A percentile compares a stretch with the other conserved stretches of the same genome.
These are phyloP conservation scores for Aspergillus saccharolyticus DNA, from an alignment of 495 filamentous ascomycete genomes.

Conservation along the genomic window DNA sequence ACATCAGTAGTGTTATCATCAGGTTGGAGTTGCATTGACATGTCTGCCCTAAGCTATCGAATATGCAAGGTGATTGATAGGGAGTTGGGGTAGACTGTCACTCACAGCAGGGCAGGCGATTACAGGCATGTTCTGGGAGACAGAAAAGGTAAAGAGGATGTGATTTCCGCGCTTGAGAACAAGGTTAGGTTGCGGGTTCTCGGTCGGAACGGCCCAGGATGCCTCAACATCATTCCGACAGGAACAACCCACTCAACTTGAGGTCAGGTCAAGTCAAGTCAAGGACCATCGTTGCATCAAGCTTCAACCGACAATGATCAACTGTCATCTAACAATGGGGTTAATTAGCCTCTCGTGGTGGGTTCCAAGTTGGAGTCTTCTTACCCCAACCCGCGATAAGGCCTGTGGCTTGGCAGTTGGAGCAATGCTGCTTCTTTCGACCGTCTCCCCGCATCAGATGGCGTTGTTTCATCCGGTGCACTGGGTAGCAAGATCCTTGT, in stretches of 20 bases:
- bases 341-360: not conserved
- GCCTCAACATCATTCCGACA: too few species aligned
- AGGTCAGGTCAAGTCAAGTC: too few species aligned
- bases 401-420: slow-evolving; percentile 12
- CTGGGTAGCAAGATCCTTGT: too few species aligned
- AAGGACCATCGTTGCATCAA: not conserved
- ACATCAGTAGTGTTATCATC: too few species aligned
- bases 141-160: too few species aligned
- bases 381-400: slow-evolving; percentile 10
- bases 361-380: not conserved
- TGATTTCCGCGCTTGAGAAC: not conserved
- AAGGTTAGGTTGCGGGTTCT: not conserved
- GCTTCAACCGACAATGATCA: not conserved
- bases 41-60: not conserved
- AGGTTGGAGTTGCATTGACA: not conserved
- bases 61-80: not conserved
- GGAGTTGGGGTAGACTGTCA: not conserved
- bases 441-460: not conserved
- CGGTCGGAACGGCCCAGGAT: not conserved
- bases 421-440: not conserved
- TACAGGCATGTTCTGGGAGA: not conserved
- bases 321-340: not conserved
- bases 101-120: too few species aligned
- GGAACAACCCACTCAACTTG: not conserved
- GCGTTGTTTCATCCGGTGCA: not conserved